Evolutionary conservation across 208 protist genomes (phyloP).

Genomic region (Porcisia deanei): DNA sequence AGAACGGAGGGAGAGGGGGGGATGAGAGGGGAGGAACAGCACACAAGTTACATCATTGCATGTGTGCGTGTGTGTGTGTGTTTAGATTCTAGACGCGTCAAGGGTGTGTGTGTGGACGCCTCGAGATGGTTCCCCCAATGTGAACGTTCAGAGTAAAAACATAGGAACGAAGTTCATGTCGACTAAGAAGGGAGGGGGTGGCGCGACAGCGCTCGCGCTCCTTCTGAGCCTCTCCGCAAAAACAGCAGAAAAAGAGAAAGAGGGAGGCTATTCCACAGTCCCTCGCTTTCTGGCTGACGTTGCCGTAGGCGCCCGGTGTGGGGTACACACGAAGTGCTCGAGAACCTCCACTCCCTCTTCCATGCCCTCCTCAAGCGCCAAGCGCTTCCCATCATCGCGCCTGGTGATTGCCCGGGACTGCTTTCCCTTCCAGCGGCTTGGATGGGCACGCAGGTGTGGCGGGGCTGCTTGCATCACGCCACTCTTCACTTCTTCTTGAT

Average conservation of each 20-base stretch:
- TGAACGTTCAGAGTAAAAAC: too few relatives aligned
- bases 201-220: background rate
- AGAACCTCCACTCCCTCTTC: slow-evolving; percentile 38
- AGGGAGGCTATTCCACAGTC: background rate
- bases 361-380: background rate
- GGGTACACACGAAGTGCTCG: slow-evolving; percentile 58
- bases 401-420: slow-evolving; percentile 1
- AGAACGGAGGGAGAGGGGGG: background rate
- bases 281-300: background rate
- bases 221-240: background rate
- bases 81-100: background rate
- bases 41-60: background rate
- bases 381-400: background rate
- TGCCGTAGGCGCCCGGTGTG: slow-evolving; percentile 22
- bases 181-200: background rate
- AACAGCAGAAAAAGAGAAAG: too few relatives aligned
- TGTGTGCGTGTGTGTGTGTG: slow-evolving; percentile 1
- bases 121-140: too few relatives aligned
- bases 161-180: too few relatives aligned
- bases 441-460: slow-evolving; percentile 61
- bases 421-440: slow-evolving; percentile 63
- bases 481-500: slow-evolving; percentile 44
- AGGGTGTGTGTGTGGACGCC: background rate
- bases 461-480: slow-evolving; percentile 29
- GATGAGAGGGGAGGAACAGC: background rate